Conservation (phyloP, 306 rosid genomes). For the Prinsepia uniflora region DNA sequence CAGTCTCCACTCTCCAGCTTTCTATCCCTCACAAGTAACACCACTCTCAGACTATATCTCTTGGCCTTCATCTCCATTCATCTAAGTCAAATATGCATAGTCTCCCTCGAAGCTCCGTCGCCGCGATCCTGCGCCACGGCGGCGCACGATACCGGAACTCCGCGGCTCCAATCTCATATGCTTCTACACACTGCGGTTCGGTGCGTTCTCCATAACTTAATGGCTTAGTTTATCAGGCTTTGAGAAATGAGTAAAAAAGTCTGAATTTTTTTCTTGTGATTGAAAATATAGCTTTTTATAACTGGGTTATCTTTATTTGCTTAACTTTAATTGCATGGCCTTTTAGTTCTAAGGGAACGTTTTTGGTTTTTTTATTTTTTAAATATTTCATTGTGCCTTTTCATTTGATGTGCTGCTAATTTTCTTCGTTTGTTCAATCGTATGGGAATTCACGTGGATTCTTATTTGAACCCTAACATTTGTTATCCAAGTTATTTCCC, state of each 20-base stretch:
- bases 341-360: background rate
- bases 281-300: background rate
- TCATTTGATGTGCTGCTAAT: background rate
- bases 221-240: background rate
- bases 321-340: background rate
- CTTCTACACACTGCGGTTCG: conserved; percentile 28
- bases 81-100: conserved; percentile 51
- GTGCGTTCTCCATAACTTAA: conserved; percentile 23
- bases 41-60: background rate
- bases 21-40: background rate
- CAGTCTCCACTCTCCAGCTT: background rate
- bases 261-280: background rate
- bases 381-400: background rate
- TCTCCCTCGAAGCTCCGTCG: conserved; percentile 62
- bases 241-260: background rate
- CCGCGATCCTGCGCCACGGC: conserved; percentile 51
- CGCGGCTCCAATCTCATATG: conserved; percentile 39
- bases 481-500: too few relatives aligned
- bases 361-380: background rate
- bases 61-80: background rate
- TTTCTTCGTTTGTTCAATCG: background rate
- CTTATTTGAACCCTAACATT: too few relatives aligned
- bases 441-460: too few relatives aligned
- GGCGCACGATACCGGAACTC: conserved; percentile 35
- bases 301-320: background rate